Conservation (phyloP, 2,329 filamentous ascomycete genomes). For the Nemania sp. region DNA sequence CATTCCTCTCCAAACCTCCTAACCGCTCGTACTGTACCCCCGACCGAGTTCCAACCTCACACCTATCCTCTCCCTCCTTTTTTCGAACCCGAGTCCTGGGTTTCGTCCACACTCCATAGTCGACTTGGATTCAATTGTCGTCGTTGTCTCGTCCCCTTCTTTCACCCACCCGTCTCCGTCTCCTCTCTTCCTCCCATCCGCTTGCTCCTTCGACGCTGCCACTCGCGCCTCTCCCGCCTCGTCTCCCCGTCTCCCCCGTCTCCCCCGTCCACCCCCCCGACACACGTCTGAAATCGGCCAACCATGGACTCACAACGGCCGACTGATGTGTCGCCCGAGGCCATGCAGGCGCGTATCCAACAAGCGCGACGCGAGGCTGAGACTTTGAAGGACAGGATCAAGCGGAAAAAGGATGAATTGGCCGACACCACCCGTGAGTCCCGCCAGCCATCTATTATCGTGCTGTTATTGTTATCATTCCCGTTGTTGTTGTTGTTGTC, state of each 20-base stretch:
- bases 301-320: conserved; percentile 69
- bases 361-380: conserved; percentile 97
- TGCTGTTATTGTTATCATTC: conserved; percentile 2
- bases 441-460: not conserved
- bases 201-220: conserved; percentile 26
- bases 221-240: conserved; percentile 23
- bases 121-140: conserved; percentile 43
- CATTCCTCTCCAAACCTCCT: conserved; percentile 43
- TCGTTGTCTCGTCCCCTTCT: conserved; percentile 28
- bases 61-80: conserved; percentile 45
- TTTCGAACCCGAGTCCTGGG: conserved; percentile 43
- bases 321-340: conserved; percentile 75
- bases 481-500: not conserved
- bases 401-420: conserved; percentile 99
- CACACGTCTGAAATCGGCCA: conserved; percentile 43
- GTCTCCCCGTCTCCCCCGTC: conserved; percentile 17
- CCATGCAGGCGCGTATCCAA: conserved; percentile 93
- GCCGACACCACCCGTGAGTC: conserved; percentile 95
- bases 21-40: conserved; percentile 45
- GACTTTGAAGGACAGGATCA: conserved; percentile 97
- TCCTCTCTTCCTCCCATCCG: not conserved
- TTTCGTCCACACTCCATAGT: conserved; percentile 41
- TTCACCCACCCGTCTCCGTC: conserved; percentile 16
- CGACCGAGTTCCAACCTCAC: conserved; percentile 51
- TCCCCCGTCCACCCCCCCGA: too few species aligned